phyloP scores from a whole-genome alignment of 2,329 filamentous ascomycete genomes.

The Aspergillus tamarii region DNA sequence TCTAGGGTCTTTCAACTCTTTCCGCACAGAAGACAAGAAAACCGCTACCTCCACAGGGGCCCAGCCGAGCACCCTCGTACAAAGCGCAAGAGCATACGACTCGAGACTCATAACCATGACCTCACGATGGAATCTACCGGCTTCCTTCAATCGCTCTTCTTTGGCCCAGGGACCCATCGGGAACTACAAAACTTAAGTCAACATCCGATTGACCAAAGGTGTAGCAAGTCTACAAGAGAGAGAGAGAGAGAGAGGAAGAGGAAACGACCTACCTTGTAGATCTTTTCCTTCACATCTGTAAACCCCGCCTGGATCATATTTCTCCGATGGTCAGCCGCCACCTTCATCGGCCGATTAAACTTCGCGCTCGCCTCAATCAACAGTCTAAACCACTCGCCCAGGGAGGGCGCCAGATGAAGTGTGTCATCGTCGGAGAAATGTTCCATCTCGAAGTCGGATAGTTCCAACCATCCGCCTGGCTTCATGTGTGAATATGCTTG shows the following conservation, averaged over 20 bases:
- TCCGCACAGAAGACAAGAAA: not conserved
- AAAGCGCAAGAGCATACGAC: not conserved
- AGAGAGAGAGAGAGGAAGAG: not conserved
- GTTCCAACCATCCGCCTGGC: not conserved
- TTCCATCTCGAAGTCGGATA: not conserved
- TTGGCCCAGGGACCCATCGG: not conserved
- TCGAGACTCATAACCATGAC: not conserved
- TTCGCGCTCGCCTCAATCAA: not conserved
- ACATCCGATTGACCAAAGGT: fast-evolving
- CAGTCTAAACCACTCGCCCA: not conserved
- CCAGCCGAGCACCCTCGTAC: not conserved
- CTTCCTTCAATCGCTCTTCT: not conserved
- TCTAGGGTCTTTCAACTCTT: not conserved
- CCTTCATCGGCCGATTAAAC: not conserved
- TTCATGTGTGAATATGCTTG: not conserved
- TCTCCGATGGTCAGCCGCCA: not conserved
- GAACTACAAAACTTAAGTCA: not conserved
- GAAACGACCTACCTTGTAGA: not conserved
- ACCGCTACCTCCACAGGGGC: not conserved
- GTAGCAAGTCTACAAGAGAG: not conserved
- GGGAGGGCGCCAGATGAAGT: not conserved
- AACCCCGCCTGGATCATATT: not conserved
- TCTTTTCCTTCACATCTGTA: not conserved
- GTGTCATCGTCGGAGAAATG: not conserved
- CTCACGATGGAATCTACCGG: not conserved